Base-by-base conservation (phyloP, 352 stramenopile species). In the Globisporangium splendens region DNA sequence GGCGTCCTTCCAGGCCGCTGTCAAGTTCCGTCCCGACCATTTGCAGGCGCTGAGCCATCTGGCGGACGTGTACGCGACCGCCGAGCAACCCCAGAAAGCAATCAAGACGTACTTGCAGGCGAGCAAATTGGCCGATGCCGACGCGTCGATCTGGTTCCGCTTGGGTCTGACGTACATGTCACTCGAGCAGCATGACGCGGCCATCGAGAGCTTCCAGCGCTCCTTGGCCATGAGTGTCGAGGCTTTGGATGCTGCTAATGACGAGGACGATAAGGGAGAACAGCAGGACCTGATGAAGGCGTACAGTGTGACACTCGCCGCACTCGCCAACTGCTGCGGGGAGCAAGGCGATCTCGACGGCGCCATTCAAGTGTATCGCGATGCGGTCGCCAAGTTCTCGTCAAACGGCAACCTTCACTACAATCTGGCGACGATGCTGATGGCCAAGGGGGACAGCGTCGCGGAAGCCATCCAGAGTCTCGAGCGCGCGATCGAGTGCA, bases 381-480 rank as follows among this genome's bases (percentile, higher is more conserved):
- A 75, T 22, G 81, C 74, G 13, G 64, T 63, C 0, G 42, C 14
- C 0, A 65, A 52, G 57, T 79, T 85, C 38, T 69, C 78, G 0
- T 41, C 54, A 1, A 75, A 71, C 46, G 78, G 67, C 3, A 86
- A 91, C 49, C 60, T 88, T 60, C 74, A 88, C 33, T 91, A 76
- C 62, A 91, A 91, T 59, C 35, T 91, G 31, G 80, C 80, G 41
- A 79, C 72, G 50, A 89, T 91, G 81, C 67, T 72, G n/a, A 70
- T 81, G 61, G 79, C 77, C 11, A 69, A 66, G 28, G 65, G 66
- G 15, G 24, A 61, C 2, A 33, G 59, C 0, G 56, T 50, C 0
- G 31, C n/a, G 13, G 24, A 72, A 17, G 71, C 68, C 31, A 57
- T 48, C n/a, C 22, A 48, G n/a, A 59, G 62, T 15, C 71, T 88